phyloP scores from a whole-genome alignment of 2,329 filamentous ascomycete genomes.

The Macrophomina pseudophaseolina region DNA sequence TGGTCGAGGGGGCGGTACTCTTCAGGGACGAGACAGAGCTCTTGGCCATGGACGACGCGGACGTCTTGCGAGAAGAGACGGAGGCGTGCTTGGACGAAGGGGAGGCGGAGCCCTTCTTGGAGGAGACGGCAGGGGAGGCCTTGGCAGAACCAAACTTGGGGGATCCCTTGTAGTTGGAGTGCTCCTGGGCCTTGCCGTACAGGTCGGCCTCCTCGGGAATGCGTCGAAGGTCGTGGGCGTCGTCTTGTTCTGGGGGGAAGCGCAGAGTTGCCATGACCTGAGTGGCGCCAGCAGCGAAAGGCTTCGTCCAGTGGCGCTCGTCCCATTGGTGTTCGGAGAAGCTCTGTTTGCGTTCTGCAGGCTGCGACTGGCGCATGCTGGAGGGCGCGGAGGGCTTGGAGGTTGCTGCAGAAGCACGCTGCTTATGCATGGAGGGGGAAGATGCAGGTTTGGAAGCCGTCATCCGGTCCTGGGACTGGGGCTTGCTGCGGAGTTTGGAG shows the following conservation, averaged over 20 bases:
- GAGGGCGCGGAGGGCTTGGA: background rate
- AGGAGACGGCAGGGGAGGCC: background rate
- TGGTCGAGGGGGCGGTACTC: background rate
- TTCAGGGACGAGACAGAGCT: slow-evolving; percentile 12
- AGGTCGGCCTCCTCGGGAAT: slow-evolving; percentile 17
- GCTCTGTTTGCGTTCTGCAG: background rate
- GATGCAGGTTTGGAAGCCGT: slow-evolving; percentile 3
- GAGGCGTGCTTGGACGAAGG: background rate
- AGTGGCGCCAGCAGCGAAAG: slow-evolving; percentile 2
- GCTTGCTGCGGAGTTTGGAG: slow-evolving; percentile 7
- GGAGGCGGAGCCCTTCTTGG: background rate
- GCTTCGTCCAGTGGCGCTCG: slow-evolving; percentile 23
- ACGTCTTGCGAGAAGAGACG: background rate
- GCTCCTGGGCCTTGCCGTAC: slow-evolving; percentile 18
- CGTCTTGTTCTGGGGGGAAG: slow-evolving; percentile 11
- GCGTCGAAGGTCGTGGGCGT: slow-evolving; percentile 6
- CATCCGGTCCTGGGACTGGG: background rate
- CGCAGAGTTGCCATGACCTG: slow-evolving; percentile 14
- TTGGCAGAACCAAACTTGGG: slow-evolving; percentile 5
- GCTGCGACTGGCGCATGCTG: background rate
- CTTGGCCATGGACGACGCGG: background rate
- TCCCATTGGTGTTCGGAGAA: slow-evolving; percentile 23
- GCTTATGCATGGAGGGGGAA: slow-evolving; percentile 18
- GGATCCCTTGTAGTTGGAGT: background rate
- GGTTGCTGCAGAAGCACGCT: slow-evolving; percentile 9